Evolutionary conservation across 1,139 yeast genomes (phyloP), one percentile per base, ranked within the genome.

Genomic region (Candida mesenterica): DNA sequence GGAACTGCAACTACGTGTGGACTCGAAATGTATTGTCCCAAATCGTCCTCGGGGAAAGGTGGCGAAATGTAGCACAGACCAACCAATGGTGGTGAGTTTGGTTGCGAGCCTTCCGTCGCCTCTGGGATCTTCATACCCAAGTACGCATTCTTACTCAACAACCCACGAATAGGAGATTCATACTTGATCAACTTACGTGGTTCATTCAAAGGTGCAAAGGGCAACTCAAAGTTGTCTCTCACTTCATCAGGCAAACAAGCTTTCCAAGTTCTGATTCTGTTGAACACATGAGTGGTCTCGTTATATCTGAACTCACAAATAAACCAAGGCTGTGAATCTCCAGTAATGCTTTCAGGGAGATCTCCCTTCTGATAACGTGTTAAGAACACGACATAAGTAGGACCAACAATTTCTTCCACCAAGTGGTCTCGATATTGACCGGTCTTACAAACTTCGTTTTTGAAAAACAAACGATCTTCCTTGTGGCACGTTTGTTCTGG

Each of bases 401-500:
- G 92, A 1, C 95, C 97, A 33, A 87, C 75, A 36, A 92, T 82
- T 55, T 92, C 97, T 41, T 80, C 86, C 3, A 87, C 88, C 38
- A 81, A 65, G 59, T 92, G 98, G 58, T 92, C 97, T 55, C 97
- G 78, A 63, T 92, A 92, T 63, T 90, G 97, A 31, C 97, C 97
- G 1, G 97, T 85, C 61, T 92, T 92, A 59, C 94, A 88, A 23
- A 92, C 97, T 62, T 92, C 98, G 54, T 92, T 89, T 49, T 83
- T 88, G 59, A 85, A 87, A 57, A 94, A 92, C 39, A 89, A 66
- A 54, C 96, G 72, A 60, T 92, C 97, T 36, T 74, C 84, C 48
- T 94, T 77, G 60, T 92, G 98, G 32, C 94, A 95, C 0, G 98
- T 92, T 68, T 94, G 97, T 59, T 92, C 97, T 0, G 98, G 96